Evolutionary conservation across 179 eudicot genomes (phyloP), one percentile per base, ranked within the genome.

Genomic region (Pouteria campechiana): DNA sequence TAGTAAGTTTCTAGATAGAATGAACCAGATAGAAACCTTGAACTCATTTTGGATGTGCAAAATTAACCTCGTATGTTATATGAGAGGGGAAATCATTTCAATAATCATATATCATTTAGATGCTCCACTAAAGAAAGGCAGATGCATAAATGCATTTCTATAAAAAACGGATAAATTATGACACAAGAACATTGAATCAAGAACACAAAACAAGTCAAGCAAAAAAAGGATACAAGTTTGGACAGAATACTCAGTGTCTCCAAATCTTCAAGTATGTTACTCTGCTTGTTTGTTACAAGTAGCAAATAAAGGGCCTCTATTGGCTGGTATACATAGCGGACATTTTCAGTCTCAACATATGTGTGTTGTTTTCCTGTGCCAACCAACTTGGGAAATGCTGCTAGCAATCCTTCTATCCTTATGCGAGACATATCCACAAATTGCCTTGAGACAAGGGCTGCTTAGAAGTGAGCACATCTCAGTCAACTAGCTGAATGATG

Each of bases 351-450:
- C 78, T 89, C 97, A 61, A 89, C 73, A 64, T 69, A 89, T 1
- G 97, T 89, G 61, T 89, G 95, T 44, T 89, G 97, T 65, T 89
- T 89, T 56, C 96, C 99, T 13, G 77, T 79, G 61, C 96, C 99
- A 41, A 92, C 83, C 61, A 92, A 65, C 74, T 92, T 92, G 37
- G 96, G 96, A 41, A 92, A 92, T 20, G 96, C 96, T 44, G 88
- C 94, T 63, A 87, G 94, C 42, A 77, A 83, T 40, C 88, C 81
- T 61, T 92, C 99, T 24, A 92, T 69, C 69, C 96, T 63, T 23
- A 79, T 77, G 57, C 99, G 96, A 51, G 88, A 61, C 94, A 92
- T 90, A 43, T 77, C 96, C 49, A 92, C 88, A 67, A 70, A 92
- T 46, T 87, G 92, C 76, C 99, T 82, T 15, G 96, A 87, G 44